phyloP scores from a whole-genome alignment of 495 filamentous ascomycete genomes.

The Aspergillus indologenus region DNA sequence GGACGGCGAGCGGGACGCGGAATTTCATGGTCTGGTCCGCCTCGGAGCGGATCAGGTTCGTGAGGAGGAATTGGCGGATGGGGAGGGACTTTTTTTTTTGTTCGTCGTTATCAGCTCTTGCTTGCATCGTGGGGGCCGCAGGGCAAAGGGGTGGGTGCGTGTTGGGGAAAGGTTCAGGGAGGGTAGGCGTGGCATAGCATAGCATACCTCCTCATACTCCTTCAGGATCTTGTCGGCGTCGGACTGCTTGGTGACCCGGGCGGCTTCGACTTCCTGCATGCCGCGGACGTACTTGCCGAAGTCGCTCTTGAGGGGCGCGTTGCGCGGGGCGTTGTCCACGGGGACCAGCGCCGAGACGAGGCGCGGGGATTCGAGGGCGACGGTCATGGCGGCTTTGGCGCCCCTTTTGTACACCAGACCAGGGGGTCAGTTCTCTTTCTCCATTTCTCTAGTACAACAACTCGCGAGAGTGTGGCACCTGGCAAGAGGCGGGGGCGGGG shows the following conservation, averaged over 20 bases:
- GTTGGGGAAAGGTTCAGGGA: background rate
- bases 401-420: constrained; percentile 56
- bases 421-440: background rate
- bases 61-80: constrained; percentile 89
- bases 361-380: constrained; percentile 67
- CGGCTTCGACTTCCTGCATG: constrained; percentile 73
- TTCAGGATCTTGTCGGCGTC: constrained; percentile 80
- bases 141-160: too few species aligned
- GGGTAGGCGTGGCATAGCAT: background rate
- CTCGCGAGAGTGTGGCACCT: background rate
- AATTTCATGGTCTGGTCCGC: constrained; percentile 46
- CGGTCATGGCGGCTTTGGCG: constrained; percentile 89
- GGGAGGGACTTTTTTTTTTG: constrained; percentile 50
- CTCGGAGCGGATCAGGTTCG: constrained; percentile 67
- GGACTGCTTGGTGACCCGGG: constrained; percentile 58
- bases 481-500: background rate
- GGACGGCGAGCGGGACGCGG: constrained; percentile 58
- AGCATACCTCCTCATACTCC: constrained; percentile 64
- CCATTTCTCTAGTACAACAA: too few species aligned
- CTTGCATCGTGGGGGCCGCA: too few species aligned
- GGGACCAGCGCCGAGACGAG: constrained; percentile 67
- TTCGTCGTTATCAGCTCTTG: too few species aligned
- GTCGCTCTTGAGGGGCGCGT: constrained; percentile 65
- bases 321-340: constrained; percentile 91
- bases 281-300: constrained; percentile 81